Percentiles rank a stretch among this genome's conserved stretches.
Conservation (phyloP, 305 asterid genomes). For the Fraxinus angustifolia region DNA sequence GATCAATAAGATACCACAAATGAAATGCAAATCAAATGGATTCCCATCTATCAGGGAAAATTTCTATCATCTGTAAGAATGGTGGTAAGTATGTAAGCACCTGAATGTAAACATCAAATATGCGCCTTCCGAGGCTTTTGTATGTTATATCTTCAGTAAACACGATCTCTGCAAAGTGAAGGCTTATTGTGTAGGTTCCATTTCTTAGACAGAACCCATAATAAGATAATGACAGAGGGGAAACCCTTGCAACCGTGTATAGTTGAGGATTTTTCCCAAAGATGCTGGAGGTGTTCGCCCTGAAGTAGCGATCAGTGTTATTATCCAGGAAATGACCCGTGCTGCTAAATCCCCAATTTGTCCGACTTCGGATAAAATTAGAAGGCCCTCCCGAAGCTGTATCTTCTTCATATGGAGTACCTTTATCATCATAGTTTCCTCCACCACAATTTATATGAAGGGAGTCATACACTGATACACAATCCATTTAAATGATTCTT, state of each 20-base stretch:
- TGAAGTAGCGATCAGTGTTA: no score
- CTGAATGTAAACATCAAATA: no score
- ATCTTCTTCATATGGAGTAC: conserved; percentile 31
- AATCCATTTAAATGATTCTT: no score
- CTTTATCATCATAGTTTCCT: conserved; percentile 4
- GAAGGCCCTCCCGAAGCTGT: conserved; percentile 19
- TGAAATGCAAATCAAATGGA: not conserved
- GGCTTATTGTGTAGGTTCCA: no score
- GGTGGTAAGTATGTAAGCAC: no score
- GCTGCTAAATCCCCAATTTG: conserved; percentile 37
- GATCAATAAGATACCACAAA: no score
- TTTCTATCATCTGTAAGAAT: not conserved
- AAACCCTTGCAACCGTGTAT: conserved; percentile 54
- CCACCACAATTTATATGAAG: conserved; percentile 32
- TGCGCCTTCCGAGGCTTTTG: no score
- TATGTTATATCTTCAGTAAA: no score
- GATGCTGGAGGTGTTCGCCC: conserved; percentile 30
- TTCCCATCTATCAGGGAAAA: not conserved
- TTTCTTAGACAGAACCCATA: conserved; percentile 51
- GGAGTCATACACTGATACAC: no score
- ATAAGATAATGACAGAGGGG: conserved; percentile 66
- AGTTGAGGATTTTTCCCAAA: conserved; percentile 38
- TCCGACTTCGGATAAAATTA: not conserved
- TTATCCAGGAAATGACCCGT: conserved; percentile 31
- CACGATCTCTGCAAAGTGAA: no score